Evolutionary conservation across 164 flowering plant genomes (phyloP).

Genomic region (Magnolia sinica): DNA sequence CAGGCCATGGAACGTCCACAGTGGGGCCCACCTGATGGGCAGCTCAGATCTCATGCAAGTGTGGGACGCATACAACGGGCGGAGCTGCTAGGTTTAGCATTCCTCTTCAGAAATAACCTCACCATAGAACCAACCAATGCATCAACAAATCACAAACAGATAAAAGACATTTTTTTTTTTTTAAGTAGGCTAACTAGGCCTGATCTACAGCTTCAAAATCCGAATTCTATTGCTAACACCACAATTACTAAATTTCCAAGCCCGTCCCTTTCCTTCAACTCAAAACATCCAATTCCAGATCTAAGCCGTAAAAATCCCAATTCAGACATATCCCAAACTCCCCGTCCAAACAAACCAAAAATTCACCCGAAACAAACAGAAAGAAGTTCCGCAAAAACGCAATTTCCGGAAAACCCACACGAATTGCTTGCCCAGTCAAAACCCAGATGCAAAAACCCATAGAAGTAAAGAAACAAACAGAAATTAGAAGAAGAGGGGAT

Average conservation of each 20-base stretch:
- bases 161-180: not conserved
- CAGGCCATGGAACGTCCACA: not conserved
- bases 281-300: not conserved
- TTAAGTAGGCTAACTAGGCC: not conserved
- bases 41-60: not conserved
- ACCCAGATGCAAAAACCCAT: not conserved
- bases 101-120: not conserved
- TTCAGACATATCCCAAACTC: not conserved
- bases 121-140: not conserved
- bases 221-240: not conserved
- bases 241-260: not conserved
- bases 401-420: conserved; percentile 1
- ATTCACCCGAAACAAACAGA: not conserved
- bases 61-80: not conserved
- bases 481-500: not conserved
- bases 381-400: not conserved
- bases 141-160: not conserved
- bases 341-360: not conserved
- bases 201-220: not conserved
- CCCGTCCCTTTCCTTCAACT: not conserved
- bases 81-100: not conserved
- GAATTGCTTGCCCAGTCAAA: not conserved
- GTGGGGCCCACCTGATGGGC: not conserved
- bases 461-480: not conserved
- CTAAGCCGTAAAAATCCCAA: not conserved